Evolutionary conservation across 2,329 filamentous ascomycete genomes (phyloP).

Genomic region (Simplicillium aogashimaense): DNA sequence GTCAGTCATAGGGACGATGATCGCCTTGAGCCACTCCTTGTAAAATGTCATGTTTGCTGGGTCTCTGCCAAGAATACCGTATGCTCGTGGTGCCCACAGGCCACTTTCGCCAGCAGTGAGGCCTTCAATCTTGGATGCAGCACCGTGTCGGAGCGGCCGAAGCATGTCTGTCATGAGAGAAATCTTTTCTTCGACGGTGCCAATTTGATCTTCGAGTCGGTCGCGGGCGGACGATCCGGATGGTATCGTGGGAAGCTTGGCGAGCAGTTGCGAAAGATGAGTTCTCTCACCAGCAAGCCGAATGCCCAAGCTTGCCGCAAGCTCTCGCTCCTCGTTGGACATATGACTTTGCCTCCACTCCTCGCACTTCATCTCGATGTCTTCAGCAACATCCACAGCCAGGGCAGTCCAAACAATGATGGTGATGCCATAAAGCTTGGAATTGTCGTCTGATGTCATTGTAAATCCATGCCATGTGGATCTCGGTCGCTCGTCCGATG

Average conservation of each 20-base stretch:
- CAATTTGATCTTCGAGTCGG: conserved; percentile 84
- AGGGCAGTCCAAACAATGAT: conserved; percentile 90
- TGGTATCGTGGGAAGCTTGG: conserved; percentile 67
- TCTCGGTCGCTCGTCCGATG: conserved; percentile 82
- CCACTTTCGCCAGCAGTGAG: conserved; percentile 91
- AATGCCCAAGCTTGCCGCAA: conserved; percentile 85
- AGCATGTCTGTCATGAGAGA: conserved; percentile 92
- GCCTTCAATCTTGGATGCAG: conserved; percentile 94
- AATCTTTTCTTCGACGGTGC: conserved; percentile 94
- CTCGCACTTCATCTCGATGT: conserved; percentile 74
- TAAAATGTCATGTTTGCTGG: conserved; percentile 78
- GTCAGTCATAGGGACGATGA: conserved; percentile 93
- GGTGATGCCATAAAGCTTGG: conserved; percentile 84
- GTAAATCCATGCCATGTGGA: conserved; percentile 99
- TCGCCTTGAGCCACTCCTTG: conserved; percentile 95
- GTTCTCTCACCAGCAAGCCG: conserved; percentile 80
- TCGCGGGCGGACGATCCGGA: conserved; percentile 79
- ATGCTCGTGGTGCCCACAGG: conserved; percentile 89
- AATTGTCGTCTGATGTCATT: conserved; percentile 90
- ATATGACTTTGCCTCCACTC: conserved; percentile 79
- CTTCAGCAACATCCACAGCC: conserved; percentile 70
- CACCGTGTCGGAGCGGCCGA: conserved; percentile 82
- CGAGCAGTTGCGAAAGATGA: conserved; percentile 78
- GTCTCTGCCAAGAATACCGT: conserved; percentile 84
- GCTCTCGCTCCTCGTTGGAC: conserved; percentile 81